Evolutionary conservation across 192 early-diverging fungal genomes (phyloP), one percentile per base, ranked within the genome.

Genomic region (Geosiphon pyriformis): DNA sequence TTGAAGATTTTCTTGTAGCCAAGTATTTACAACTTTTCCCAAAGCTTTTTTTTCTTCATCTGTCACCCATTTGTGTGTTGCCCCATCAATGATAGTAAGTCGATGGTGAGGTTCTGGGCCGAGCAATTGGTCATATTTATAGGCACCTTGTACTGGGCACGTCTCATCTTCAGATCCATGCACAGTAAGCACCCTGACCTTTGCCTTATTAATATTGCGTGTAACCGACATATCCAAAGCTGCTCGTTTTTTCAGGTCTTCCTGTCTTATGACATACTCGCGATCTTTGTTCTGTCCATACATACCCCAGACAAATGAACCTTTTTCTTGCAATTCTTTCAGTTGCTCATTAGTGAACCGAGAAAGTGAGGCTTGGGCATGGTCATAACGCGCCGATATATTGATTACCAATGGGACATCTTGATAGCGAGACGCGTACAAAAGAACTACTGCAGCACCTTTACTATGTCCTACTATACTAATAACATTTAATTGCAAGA

Each of bases 391-490:
- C 29, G 73, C 80, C 11, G 82, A 76, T 18, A 85, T 42, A 22
- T 66, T 72, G 4, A 85, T 37, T 20, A 85, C 23, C 3, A 80
- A 54, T 30, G 70, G 72, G 17, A 79, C 46, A 22, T 63, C 49
- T 23, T 63, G 42, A 51, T 80, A 74, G 20, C 74, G 74, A 64
- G 65, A 67, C 1, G 78, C 78, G 70, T 80, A 83, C 29, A 82
- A 64, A 32, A 83, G 70, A 63, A 79, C 70, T 34, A 68, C 76
- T 3, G 74, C 74, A 3, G 74, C 80, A 20, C 82, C 84, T 61
- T 83, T 85, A 18, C 80, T 82, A 54, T 83, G 84, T 0, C 80
- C 84, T 7, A 79, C 32, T 2, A 80, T 67, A 4, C 75, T 77
- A 15, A 70, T 18, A 18, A 84, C 76, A 17, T 30, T 22, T 29